Base-by-base conservation (phyloP, 345 rosid species). In the Chamaenerion angustifolium region DNA sequence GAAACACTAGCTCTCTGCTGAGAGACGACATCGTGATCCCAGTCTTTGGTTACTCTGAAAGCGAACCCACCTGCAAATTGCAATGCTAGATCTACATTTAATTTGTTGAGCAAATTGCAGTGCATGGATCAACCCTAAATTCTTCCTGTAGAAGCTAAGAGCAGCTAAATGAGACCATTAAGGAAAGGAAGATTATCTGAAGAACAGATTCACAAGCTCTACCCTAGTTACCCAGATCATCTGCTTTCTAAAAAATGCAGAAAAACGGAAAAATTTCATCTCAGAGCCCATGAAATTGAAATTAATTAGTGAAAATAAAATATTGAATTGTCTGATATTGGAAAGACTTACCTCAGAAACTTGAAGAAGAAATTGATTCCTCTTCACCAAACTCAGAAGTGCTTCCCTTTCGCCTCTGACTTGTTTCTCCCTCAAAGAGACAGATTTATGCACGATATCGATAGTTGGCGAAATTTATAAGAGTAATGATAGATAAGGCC, bases 1-100 rank as follows among this genome's bases (percentile, higher is more conserved):
- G 86, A 64, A 80, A 80, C 67, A 88, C 96, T 67, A 84, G 61
- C 68, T 88, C 96, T 54, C 92, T 75, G 65, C 86, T 81, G 69
- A 84, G 64, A 45, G 92, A 76, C 44, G 92, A 66, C 96, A 84
- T 81, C 3, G 40, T 12, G 17, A 40, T 40, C 40, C 41, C 17
- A 8, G 15, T 27, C 16, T n/a, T 12, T 5, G 52, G 35, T 27
- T n/a, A 13, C 37, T 31, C 37, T 31, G 8, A 31, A n/a, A 31
- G 37, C 37, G 8, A 8, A 31, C 37, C 52, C 40, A n/a, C 40
- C 52, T 23, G 12, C 52, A 49, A 48, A 11, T 31, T 31, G 37
- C 37, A 31, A 9, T 31, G 21, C 35, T 27, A 49, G 52, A 49
- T 23, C 52, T 27, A 49, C 52, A 49, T 23, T 27, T 23, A 49